Percentiles rank a stretch among this genome's conserved stretches.
Conservation (phyloP, 352 stramenopile species). For the Phytopythium sindhum region DNA sequence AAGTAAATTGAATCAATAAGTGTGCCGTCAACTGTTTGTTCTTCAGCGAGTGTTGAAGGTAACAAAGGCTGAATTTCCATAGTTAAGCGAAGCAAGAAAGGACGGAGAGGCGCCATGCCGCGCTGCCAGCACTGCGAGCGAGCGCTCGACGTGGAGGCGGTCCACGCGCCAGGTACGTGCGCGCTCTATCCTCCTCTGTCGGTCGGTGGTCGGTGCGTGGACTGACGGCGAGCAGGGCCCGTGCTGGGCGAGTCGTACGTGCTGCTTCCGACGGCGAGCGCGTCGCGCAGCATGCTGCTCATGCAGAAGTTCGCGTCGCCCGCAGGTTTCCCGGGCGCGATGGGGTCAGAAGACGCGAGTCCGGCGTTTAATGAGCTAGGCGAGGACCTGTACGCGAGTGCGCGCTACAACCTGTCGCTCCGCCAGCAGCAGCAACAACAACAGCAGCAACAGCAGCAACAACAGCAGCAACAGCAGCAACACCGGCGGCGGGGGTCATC, state of each 20-base stretch:
- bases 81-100: conserved; percentile 2
- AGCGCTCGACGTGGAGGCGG: conserved; percentile 34
- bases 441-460: conserved; percentile 21
- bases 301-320: conserved; percentile 28
- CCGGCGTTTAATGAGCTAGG: conserved; percentile 15
- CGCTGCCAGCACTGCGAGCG: conserved; percentile 30
- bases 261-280: conserved; percentile 62
- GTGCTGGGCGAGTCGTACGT: conserved; percentile 74
- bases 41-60: neutral
- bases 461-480: conserved; percentile 37
- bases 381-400: conserved; percentile 35
- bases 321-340: conserved; percentile 8
- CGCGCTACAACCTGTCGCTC: conserved; percentile 42
- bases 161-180: conserved; percentile 27
- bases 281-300: conserved; percentile 52
- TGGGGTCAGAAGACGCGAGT: conserved; percentile 5
- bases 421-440: conserved; percentile 40
- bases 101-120: conserved; percentile 16
- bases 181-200: neutral
- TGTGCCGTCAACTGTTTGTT: neutral
- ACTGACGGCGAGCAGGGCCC: conserved; percentile 3
- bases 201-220: neutral
- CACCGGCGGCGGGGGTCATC: conserved; percentile 17
- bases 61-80: no score
- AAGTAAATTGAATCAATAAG: neutral